Evolutionary conservation across 805 yeast genomes (phyloP).

Genomic region (Metschnikowia borealis): DNA sequence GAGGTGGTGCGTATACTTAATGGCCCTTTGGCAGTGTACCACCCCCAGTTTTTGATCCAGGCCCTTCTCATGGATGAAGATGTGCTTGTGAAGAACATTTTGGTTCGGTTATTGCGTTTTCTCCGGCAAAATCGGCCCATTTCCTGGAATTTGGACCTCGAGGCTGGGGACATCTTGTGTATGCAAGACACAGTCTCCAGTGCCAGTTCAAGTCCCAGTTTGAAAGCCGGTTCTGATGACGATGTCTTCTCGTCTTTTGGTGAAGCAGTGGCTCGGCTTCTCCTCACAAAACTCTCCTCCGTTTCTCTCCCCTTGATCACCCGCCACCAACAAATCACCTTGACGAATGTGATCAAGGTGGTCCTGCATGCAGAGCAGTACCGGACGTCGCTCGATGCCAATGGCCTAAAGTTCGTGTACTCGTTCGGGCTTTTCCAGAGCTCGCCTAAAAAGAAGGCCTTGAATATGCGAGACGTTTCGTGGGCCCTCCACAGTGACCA

Average conservation of each 20-base stretch:
- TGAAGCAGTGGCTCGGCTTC: constrained; percentile 39
- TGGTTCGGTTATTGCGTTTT: constrained; percentile 49
- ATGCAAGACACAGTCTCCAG: no score
- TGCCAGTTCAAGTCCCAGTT: background rate
- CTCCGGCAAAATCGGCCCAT: constrained; percentile 40
- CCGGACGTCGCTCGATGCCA: constrained; percentile 46
- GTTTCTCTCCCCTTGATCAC: constrained; percentile 75
- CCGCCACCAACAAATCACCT: constrained; percentile 86
- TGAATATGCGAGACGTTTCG: constrained; percentile 74
- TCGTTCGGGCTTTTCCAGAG: constrained; percentile 65
- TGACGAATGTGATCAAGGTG: constrained; percentile 65
- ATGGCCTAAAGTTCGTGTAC: constrained; percentile 67
- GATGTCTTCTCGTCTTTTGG: constrained; percentile 37
- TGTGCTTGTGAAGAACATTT: constrained; percentile 50
- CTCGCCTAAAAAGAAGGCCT: constrained; percentile 44
- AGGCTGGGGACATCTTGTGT: constrained; percentile 6
- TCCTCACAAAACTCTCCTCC: constrained; percentile 59
- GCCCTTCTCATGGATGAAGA: constrained; percentile 59
- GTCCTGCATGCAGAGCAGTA: constrained; percentile 51
- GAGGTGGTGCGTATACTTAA: constrained; percentile 73
- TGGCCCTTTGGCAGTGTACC: constrained; percentile 87
- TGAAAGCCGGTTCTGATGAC: constrained; percentile 12
- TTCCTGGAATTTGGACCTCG: constrained; percentile 33
- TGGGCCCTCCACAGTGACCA: constrained; percentile 88
- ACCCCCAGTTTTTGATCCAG: constrained; percentile 84